These are phyloP conservation scores for Lasiodiplodia gonubiensis DNA, from an alignment of 2,329 filamentous ascomycete species.

Conservation along the genomic window DNA sequence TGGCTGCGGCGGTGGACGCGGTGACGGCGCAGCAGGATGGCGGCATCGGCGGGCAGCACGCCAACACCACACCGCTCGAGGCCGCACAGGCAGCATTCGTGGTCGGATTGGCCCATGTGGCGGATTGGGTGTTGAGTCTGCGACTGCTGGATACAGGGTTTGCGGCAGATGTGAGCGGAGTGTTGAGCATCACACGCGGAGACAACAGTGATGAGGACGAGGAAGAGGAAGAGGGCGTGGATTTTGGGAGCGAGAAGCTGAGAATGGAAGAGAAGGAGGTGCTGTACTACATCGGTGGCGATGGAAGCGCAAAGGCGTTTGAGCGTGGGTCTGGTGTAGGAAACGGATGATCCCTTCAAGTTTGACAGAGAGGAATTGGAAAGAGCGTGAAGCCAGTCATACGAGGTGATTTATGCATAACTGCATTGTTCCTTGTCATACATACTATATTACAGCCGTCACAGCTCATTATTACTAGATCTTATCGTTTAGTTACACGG, in stretches of 20 bases:
- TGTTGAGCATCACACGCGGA: slow-evolving; percentile 75
- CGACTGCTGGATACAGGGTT: slow-evolving; percentile 82
- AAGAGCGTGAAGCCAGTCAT: background rate
- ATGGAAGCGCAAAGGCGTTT: slow-evolving; percentile 83
- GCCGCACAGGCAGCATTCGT: slow-evolving; percentile 73
- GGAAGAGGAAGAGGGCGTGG: slow-evolving; percentile 36
- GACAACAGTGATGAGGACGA: slow-evolving; percentile 47
- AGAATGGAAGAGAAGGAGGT: slow-evolving; percentile 67
- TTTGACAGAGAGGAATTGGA: background rate
- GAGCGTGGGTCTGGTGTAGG: slow-evolving; percentile 68
- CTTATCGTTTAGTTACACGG: too few relatives aligned
- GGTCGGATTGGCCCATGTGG: slow-evolving; percentile 74
- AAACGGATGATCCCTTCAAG: background rate
- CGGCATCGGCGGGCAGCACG: slow-evolving; percentile 8
- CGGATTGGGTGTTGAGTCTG: slow-evolving; percentile 72
- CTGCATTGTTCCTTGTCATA: background rate
- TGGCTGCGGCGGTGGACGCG: slow-evolving; percentile 55
- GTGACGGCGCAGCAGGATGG: slow-evolving; percentile 32
- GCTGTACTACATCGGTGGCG: slow-evolving; percentile 79
- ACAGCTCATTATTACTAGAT: background rate
- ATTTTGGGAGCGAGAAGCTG: slow-evolving; percentile 35
- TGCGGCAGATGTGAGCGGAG: slow-evolving; percentile 90
- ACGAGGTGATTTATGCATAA: background rate
- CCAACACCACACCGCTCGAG: slow-evolving; percentile 67
- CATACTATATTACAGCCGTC: background rate